These are phyloP conservation scores for Ceratocystis lukuohia DNA, from an alignment of 2,329 filamentous ascomycete genomes.

Conservation along the genomic window DNA sequence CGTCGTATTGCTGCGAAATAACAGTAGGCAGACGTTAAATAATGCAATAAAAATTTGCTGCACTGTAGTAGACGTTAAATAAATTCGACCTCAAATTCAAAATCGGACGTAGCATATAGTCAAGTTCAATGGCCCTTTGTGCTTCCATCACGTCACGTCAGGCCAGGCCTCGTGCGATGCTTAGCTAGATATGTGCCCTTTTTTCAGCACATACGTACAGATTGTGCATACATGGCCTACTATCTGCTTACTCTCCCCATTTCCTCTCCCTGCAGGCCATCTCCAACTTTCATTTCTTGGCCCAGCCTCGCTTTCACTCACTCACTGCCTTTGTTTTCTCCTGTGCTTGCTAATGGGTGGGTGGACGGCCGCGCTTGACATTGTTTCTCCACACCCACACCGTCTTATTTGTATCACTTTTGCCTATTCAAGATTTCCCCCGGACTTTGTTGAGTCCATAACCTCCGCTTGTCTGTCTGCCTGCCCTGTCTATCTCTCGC, in stretches of 20 bases:
- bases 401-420: not conserved
- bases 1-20: no score
- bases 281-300: not conserved
- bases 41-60: not conserved
- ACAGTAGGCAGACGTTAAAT: no score
- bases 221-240: not conserved
- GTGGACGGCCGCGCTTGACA: not conserved
- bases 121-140: not conserved
- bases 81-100: no score
- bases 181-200: no score
- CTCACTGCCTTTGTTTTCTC: not conserved
- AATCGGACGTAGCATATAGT: not conserved
- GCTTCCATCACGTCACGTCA: no score
- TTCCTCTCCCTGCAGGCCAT: not conserved
- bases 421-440: not conserved
- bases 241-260: not conserved
- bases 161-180: no score
- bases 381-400: not conserved
- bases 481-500: no score
- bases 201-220: not conserved
- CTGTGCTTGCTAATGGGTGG: not conserved
- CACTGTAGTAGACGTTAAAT: not conserved
- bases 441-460: not conserved
- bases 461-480: no score
- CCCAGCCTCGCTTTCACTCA: not conserved